Evolutionary conservation across 768 basidiomycete species (phyloP).

Genomic region (Symmetrospora coprosmae): DNA sequence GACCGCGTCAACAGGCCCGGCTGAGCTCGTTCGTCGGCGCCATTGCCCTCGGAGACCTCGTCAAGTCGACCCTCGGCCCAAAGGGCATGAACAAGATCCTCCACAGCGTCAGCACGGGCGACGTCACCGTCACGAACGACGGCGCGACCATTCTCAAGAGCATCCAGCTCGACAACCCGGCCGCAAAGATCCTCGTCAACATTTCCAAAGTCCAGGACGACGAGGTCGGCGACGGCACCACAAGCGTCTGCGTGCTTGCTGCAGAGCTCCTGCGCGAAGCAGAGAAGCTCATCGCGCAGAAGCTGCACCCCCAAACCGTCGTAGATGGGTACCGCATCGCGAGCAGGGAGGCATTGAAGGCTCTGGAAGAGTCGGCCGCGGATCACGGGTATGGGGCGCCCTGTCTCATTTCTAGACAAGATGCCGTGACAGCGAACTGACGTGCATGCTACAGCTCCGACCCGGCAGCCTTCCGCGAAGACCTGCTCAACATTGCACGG

Average conservation of each 20-base stretch:
- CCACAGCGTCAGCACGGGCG: conserved; percentile 59
- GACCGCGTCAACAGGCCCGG: conserved; percentile 53
- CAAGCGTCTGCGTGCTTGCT: conserved; percentile 51
- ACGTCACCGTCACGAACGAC: conserved; percentile 95
- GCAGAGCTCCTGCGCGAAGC: conserved; percentile 85
- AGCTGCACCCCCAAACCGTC: conserved; percentile 95
- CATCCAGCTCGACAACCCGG: conserved; percentile 94
- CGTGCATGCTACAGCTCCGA: conserved; percentile 46
- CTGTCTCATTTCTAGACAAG: too few species aligned
- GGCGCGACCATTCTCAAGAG: conserved; percentile 96
- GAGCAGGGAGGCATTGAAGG: conserved; percentile 63
- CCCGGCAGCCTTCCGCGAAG: conserved; percentile 60
- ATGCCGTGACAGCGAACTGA: background rate
- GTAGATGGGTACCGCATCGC: conserved; percentile 94
- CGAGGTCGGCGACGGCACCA: conserved; percentile 76
- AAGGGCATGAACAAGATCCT: conserved; percentile 99
- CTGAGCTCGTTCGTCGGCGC: conserved; percentile 96
- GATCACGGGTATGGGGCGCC: conserved; percentile 60
- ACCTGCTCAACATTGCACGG: conserved; percentile 88
- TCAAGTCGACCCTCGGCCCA: conserved; percentile 94
- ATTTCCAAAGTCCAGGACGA: conserved; percentile 99
- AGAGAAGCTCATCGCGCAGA: conserved; percentile 78
- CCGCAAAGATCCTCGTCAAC: conserved; percentile 97
- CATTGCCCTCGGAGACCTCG: conserved; percentile 89
- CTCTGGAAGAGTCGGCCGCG: conserved; percentile 63